Percentiles rank a stretch among this genome's conserved stretches.
phyloP scores from a whole-genome alignment of 148 eudicot genomes.

The Chenopodium berlandieri region DNA sequence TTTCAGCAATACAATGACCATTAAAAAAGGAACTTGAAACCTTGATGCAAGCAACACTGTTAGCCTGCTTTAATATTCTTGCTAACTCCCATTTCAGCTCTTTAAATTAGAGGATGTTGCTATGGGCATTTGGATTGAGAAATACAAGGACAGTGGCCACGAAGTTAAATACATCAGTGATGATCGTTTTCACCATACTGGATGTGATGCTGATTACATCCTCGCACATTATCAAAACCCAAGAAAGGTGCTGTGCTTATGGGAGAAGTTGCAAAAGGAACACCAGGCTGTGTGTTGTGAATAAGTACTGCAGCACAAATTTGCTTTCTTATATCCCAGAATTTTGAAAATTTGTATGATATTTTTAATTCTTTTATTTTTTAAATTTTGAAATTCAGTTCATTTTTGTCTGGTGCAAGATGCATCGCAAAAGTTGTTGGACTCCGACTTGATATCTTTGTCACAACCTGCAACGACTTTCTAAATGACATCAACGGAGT shows the following conservation, averaged over 20 bases:
- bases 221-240: conserved; percentile 40
- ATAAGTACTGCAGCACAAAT: conserved; percentile 7
- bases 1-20: no score
- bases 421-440: neutral
- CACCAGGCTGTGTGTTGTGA: conserved; percentile 31
- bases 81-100: conserved; percentile 34
- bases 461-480: no score
- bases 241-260: conserved; percentile 35
- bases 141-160: conserved; percentile 36
- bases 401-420: neutral
- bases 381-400: neutral
- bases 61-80: neutral
- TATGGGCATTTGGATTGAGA: conserved; percentile 64
- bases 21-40: no score
- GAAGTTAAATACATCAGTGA: conserved; percentile 45
- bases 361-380: neutral
- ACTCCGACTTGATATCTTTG: neutral
- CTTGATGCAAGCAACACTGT: neutral
- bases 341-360: neutral
- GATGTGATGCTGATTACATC: conserved; percentile 37
- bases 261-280: conserved; percentile 41
- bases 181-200: conserved; percentile 42
- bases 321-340: neutral
- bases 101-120: conserved; percentile 70
- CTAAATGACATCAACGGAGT: neutral